Evolutionary conservation across 2,329 filamentous ascomycete genomes (phyloP), one percentile per base, ranked within the genome.

Genomic region (Nemania bipapillata): DNA sequence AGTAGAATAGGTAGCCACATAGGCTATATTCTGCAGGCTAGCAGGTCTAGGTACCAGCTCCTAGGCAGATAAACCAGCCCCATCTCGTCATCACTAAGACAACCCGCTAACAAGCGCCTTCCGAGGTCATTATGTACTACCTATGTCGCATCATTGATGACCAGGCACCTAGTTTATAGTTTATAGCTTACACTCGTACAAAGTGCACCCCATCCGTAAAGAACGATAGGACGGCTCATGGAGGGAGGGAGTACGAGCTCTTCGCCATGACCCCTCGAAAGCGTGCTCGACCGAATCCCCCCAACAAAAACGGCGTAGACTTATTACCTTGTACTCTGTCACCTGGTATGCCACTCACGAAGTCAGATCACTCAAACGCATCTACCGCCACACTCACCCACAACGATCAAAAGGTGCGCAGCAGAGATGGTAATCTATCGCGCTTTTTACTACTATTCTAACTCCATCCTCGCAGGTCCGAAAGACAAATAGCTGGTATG

Each of bases 401-500:
- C 60, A 66, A 68, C 50, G 66, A 45, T 40, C 74, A 73, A 40
- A 72, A 73, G 64, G 75, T 75, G 55, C 63, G 72, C 58, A 30
- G 37, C 63, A n/a, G 52, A 47, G 17, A 63, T 49, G 22, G 24
- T 47, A 28, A 32, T 47, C 35, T 49, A 4, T 42, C 37, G 24
- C 4, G n/a, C n/a, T 22, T 59, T 50, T 35, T 57, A 17, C 56
- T 69, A 35, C 66, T 26, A 22, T 66, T 61, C 70, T 75, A 59
- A 73, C 60, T 1, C 20, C 55, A 50, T 50, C 35, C 7, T 53
- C 1, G 24, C 73, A 88, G 86, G 78, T 84, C 42, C 83, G 82
- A 67, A 87, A 87, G 75, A 79, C 83, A 8, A 81, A 81, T 55
- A 89, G 87, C 76, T 90, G 88, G 88, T 90, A 90, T 77, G 86